Evolutionary conservation across 2,329 filamentous ascomycete species (phyloP).

Genomic region (Fusarium duplospermum): DNA sequence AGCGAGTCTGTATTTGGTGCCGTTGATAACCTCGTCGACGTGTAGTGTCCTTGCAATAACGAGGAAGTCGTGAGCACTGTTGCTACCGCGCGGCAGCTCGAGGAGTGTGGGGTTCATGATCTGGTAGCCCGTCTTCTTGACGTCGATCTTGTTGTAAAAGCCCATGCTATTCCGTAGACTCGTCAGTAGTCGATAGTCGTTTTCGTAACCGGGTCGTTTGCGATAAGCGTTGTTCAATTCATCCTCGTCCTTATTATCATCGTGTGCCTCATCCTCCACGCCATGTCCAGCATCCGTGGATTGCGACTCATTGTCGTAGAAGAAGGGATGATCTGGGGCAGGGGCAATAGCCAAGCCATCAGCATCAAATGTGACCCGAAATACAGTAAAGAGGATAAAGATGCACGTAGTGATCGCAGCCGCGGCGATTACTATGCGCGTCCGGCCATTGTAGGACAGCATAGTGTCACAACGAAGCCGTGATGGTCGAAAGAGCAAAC

Average conservation of each 20-base stretch:
- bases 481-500: neutral
- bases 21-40: slow-evolving; percentile 13
- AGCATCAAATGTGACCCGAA: slow-evolving; percentile 17
- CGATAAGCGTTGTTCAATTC: neutral
- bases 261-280: neutral
- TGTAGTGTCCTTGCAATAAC: slow-evolving; percentile 28
- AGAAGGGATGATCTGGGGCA: slow-evolving; percentile 22
- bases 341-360: slow-evolving; percentile 17
- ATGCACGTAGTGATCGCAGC: slow-evolving; percentile 11
- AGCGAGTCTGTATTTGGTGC: slow-evolving; percentile 21
- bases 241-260: neutral
- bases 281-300: neutral
- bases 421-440: slow-evolving; percentile 23
- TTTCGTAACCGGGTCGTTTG: neutral
- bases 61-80: slow-evolving; percentile 28
- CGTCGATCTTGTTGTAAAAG: slow-evolving; percentile 32
- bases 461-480: slow-evolving; percentile 13
- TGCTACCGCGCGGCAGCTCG: slow-evolving; percentile 20
- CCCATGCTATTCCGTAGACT: slow-evolving; percentile 34
- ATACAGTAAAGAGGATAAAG: slow-evolving; percentile 19
- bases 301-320: slow-evolving; percentile 20
- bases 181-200: slow-evolving; percentile 30
- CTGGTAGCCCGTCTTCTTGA: slow-evolving; percentile 16
- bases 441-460: slow-evolving; percentile 15
- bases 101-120: slow-evolving; percentile 36